These are phyloP conservation scores for Picea abies DNA, from an alignment of 83 land plant species.

Conservation along the genomic window DNA sequence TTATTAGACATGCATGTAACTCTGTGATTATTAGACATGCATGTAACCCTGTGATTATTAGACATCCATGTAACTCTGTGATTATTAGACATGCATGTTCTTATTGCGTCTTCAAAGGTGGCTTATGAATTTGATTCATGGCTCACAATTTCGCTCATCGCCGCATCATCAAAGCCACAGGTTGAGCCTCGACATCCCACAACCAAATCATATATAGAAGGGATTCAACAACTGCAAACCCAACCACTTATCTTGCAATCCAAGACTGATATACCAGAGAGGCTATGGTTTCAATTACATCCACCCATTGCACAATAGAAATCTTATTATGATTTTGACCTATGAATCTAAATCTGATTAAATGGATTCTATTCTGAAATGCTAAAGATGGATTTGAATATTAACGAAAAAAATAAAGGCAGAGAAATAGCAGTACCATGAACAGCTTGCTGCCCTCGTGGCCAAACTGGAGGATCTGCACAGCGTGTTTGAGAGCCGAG, in stretches of 20 bases:
- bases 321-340: background rate
- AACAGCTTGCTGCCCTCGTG: constrained; percentile 55
- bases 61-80: too few species aligned
- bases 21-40: too few species aligned
- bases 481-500: constrained; percentile 39
- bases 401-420: background rate
- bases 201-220: too few species aligned
- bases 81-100: too few species aligned
- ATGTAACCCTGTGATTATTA: too few species aligned
- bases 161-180: background rate
- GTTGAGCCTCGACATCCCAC: background rate
- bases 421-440: constrained; percentile 33
- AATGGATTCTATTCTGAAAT: too few species aligned
- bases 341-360: background rate
- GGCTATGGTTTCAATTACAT: background rate
- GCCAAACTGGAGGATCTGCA: constrained; percentile 38
- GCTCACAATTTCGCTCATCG: too few species aligned
- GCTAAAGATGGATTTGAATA: too few species aligned
- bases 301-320: background rate
- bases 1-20: too few species aligned
- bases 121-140: too few species aligned
- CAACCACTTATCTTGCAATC: background rate
- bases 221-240: too few species aligned
- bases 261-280: background rate
- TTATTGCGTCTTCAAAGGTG: too few species aligned